Percentiles rank a stretch among this genome's conserved stretches.
Conservation (phyloP, 306 rosid genomes). For the Clitoria ternatea region DNA sequence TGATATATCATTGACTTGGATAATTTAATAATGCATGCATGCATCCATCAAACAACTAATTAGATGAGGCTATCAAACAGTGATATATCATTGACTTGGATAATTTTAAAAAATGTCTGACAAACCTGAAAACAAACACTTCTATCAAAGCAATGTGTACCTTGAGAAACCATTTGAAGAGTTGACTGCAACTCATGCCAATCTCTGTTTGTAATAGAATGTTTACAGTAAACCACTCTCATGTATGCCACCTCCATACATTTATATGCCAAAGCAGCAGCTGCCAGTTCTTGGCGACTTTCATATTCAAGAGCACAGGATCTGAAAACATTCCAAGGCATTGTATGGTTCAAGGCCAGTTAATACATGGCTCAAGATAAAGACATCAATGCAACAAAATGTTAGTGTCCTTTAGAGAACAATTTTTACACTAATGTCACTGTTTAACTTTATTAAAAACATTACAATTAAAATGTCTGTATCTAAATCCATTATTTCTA, state of each 20-base stretch:
- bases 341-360: constrained; percentile 9
- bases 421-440: not conserved
- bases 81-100: constrained; percentile 8
- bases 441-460: not conserved
- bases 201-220: constrained; percentile 47
- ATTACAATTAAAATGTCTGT: not conserved
- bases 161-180: constrained; percentile 63
- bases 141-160: constrained; percentile 42
- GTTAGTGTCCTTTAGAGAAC: constrained; percentile 5
- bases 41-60: not conserved
- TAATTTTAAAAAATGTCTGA: not conserved
- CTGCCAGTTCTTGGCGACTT: constrained; percentile 59
- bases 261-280: constrained; percentile 88
- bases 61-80: not conserved
- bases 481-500: not conserved
- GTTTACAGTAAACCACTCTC: constrained; percentile 63
- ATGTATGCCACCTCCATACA: constrained; percentile 85
- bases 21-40: not conserved
- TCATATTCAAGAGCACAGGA: constrained; percentile 74
- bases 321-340: constrained; percentile 42
- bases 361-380: not conserved
- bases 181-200: constrained; percentile 60
- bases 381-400: constrained; percentile 1
- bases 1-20: constrained; percentile 8
- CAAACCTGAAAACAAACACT: constrained; percentile 1